These are phyloP conservation scores for Saccharomycopsis vini DNA, from an alignment of 805 yeast genomes.

Conservation along the genomic window DNA sequence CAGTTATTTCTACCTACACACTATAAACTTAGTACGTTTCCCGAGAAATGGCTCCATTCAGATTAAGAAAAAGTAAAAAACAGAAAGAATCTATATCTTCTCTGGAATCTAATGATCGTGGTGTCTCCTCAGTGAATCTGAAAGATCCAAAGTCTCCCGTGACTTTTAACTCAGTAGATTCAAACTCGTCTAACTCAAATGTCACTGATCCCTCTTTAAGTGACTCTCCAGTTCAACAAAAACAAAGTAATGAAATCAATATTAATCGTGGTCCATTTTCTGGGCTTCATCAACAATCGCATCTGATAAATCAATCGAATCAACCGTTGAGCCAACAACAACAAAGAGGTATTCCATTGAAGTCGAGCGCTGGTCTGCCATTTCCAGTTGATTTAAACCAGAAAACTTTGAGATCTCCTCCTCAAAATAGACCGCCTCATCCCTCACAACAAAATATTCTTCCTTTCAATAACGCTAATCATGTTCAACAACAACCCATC, in stretches of 20 bases:
- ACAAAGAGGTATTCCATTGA: slow-evolving; percentile 17
- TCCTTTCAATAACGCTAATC: no score
- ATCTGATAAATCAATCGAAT: slow-evolving; percentile 7
- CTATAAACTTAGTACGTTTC: background rate
- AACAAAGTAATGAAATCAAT: slow-evolving; percentile 4
- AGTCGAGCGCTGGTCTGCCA: slow-evolving; percentile 18
- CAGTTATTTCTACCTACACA: background rate
- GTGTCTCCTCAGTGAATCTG: slow-evolving; percentile 14
- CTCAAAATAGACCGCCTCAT: background rate
- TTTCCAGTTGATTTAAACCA: slow-evolving; percentile 15
- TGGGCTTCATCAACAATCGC: slow-evolving; percentile 17
- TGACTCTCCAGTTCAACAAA: slow-evolving; percentile 7
- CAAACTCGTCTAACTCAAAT: slow-evolving; percentile 6
- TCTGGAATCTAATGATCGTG: slow-evolving; percentile 1
- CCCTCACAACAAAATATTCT: no score
- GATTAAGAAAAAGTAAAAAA: slow-evolving; percentile 8
- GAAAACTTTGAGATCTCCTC: no score
- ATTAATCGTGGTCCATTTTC: background rate
- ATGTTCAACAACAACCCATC: no score
- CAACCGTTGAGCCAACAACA: slow-evolving; percentile 12
- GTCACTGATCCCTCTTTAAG: slow-evolving; percentile 23
- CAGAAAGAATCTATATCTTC: background rate
- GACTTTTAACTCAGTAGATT: slow-evolving; percentile 19
- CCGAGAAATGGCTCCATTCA: slow-evolving; percentile 10
- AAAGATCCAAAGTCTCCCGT: slow-evolving; percentile 17